Conservation (phyloP, 2,329 filamentous ascomycete species). For the Pseudodiploospora longispora region DNA sequence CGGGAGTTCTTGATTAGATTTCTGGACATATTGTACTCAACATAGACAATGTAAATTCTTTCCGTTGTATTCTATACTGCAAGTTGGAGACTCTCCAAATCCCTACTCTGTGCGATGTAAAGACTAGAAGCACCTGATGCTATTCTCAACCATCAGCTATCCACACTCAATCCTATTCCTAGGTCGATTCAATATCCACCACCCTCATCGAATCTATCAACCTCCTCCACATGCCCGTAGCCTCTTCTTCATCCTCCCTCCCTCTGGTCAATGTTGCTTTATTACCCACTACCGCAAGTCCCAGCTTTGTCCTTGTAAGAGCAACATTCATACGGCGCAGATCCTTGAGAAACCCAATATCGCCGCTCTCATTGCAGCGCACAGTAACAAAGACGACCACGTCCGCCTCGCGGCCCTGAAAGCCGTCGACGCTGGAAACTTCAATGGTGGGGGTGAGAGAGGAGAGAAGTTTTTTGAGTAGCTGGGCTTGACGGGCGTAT, state of each 20-base stretch:
- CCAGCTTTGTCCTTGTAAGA: constrained; percentile 27
- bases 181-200: too few relatives aligned
- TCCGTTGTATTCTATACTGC: too few relatives aligned
- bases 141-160: too few relatives aligned
- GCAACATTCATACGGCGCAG: constrained; percentile 32
- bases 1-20: too few relatives aligned
- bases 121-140: too few relatives aligned
- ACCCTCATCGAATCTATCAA: background rate
- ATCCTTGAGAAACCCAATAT: constrained; percentile 34
- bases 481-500: constrained; percentile 28
- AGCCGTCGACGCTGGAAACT: constrained; percentile 33
- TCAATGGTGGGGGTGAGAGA: constrained; percentile 19
- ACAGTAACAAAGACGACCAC: constrained; percentile 34
- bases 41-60: too few relatives aligned
- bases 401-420: constrained; percentile 35
- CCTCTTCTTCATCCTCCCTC: constrained; percentile 2
- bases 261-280: constrained; percentile 19
- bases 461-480: constrained; percentile 18
- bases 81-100: too few relatives aligned
- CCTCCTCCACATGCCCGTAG: constrained; percentile 9
- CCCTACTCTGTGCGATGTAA: too few relatives aligned
- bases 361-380: constrained; percentile 28
- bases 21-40: too few relatives aligned
- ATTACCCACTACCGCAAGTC: constrained; percentile 25
- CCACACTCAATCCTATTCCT: too few relatives aligned